phyloP scores from a whole-genome alignment of 805 yeast genomes.

The Zygosaccharomyces bisporus region DNA sequence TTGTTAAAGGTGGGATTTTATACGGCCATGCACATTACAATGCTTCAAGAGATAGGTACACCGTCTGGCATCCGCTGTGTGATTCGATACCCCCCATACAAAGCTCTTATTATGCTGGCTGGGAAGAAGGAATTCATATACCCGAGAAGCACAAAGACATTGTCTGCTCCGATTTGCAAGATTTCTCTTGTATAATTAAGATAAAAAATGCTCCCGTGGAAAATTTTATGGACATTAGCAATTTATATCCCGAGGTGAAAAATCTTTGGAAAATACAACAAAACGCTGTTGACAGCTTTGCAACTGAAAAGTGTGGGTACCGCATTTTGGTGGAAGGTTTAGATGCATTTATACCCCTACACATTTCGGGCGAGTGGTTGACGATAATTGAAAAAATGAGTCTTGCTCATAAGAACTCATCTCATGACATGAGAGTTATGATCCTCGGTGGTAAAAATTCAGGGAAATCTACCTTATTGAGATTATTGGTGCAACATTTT shows the following conservation, averaged over 20 bases:
- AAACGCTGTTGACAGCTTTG: neutral
- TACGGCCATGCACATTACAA: conserved; percentile 33
- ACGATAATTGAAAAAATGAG: conserved; percentile 22
- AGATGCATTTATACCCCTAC: conserved; percentile 17
- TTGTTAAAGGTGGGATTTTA: conserved; percentile 34
- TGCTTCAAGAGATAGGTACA: conserved; percentile 21
- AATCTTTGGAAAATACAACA: conserved; percentile 25
- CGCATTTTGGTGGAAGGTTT: conserved; percentile 13
- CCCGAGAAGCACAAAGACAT: conserved; percentile 11
- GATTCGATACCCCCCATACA: conserved; percentile 29
- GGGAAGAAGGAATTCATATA: conserved; percentile 26
- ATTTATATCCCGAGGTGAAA: conserved; percentile 20
- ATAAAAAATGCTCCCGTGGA: conserved; percentile 16
- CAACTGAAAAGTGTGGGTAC: conserved; percentile 14
- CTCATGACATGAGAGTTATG: conserved; percentile 33
- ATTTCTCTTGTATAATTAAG: conserved; percentile 25
- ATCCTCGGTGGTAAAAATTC: conserved; percentile 57
- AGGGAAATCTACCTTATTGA: conserved; percentile 75
- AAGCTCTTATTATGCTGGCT: conserved; percentile 33
- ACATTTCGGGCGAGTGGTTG: conserved; percentile 24
- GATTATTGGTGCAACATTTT: conserved; percentile 49
- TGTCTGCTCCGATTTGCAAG: conserved; percentile 14
- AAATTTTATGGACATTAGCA: conserved; percentile 17
- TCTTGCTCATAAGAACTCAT: conserved; percentile 23
- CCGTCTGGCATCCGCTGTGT: conserved; percentile 32